Conservation (phyloP, 495 filamentous ascomycete species). For the Aspergillus sparsus region DNA sequence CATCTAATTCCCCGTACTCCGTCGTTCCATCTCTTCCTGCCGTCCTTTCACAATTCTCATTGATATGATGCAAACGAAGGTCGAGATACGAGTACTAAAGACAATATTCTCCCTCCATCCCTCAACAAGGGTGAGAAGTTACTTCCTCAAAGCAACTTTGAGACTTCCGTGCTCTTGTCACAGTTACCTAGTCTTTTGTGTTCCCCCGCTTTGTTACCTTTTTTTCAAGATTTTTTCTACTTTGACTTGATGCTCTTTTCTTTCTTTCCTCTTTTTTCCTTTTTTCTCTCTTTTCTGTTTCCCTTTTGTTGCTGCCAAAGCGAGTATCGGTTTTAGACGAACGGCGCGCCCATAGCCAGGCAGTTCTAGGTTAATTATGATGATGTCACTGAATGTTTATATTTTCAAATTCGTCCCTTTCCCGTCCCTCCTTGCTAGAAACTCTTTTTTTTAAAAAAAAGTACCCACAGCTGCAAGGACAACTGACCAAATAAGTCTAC, state of each 20-base stretch:
- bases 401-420: not conserved
- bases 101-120: not conserved
- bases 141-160: not conserved
- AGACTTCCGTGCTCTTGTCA: constrained; percentile 11
- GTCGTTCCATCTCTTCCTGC: constrained; percentile 5
- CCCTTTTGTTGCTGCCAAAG: constrained; percentile 10
- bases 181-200: constrained; percentile 19
- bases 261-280: constrained; percentile 9
- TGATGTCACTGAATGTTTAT: constrained; percentile 18
- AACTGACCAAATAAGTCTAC: no score
- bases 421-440: not conserved
- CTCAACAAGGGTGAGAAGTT: not conserved
- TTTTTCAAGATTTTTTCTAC: constrained; percentile 3
- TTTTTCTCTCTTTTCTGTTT: constrained; percentile 2
- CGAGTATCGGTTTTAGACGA: constrained; percentile 20
- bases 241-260: not conserved
- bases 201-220: constrained; percentile 14
- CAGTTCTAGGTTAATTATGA: constrained; percentile 23
- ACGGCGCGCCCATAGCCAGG: constrained; percentile 19
- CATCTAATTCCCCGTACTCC: constrained; percentile 1
- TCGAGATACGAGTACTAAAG: constrained; percentile 1
- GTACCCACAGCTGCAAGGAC: not conserved
- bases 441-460: not conserved
- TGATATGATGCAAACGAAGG: constrained; percentile 17
- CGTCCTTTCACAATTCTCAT: constrained; percentile 15